Base-by-base conservation (phyloP, 768 basidiomycete species). In the Lentinula edodes region DNA sequence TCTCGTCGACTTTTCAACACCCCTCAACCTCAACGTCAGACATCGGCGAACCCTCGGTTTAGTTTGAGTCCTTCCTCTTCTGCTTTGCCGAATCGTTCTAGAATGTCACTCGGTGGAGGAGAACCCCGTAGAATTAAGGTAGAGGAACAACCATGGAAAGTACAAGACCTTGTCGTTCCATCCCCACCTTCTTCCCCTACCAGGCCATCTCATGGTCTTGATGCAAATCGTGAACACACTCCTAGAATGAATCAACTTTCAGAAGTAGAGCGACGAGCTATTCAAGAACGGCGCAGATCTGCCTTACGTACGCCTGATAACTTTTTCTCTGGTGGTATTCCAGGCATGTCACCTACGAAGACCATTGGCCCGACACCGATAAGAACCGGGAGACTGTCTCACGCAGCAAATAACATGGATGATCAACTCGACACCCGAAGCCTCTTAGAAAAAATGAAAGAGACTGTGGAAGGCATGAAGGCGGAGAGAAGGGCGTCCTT, bases 281-380 rank as follows among this genome's bases (percentile, higher is more conserved):
- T 89, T 45, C 80, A 81, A 64, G 86, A 87, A 58, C 80, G 88
- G 8, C 73, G 87, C 28, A 76, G 80, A 9, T 87, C 85, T 58
- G 87, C 87, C 0, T 68, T 87, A 42, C 75, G 72, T 3, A 73
- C 77, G 64, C 69, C 83, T 62, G 74, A 80, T 69, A 58, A 66
- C 18, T 83, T 83, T 67, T 85, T 82, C 70, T 36, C 15, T 18
- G 82, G 78, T 20, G 79, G 81, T 18, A 75, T 80, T 13, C 86
- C 86, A 1, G 86, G 85, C 1, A 75, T 84, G 73, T 68, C 63
- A 69, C 71, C 72, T 62, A 67, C 28, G 59, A 63, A 58, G 39
- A 45, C 5, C 12, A 46, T 6, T 6, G 28, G n/a, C 16, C 46
- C 32, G 16, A 16, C 58, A 13, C 46, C 58, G 8, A 15, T n/a